Percentiles rank a stretch among this genome's conserved stretches.
These are phyloP conservation scores for Chlamydomonas sphaeroides DNA, from an alignment of 139 green algal species.

Conservation along the genomic window DNA sequence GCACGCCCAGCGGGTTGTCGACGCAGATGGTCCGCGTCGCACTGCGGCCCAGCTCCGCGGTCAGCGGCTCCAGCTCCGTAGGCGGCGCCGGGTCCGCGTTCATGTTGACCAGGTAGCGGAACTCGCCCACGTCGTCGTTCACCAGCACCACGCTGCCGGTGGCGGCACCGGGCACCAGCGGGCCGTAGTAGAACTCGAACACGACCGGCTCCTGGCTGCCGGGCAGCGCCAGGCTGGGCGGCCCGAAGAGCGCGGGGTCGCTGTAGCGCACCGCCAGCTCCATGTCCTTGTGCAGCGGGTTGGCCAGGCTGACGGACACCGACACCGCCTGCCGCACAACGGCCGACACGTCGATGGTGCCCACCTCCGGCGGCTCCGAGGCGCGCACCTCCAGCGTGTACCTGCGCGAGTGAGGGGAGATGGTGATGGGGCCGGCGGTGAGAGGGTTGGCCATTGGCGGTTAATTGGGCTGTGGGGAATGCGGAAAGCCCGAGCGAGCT, in stretches of 20 bases:
- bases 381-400: constrained; percentile 71
- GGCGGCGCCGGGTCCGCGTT: constrained; percentile 48
- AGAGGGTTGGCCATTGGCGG: no score
- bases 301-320: constrained; percentile 44
- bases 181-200: constrained; percentile 72
- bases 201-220: not conserved
- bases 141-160: constrained; percentile 60
- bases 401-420: constrained; percentile 25
- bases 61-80: constrained; percentile 46
- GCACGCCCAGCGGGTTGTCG: constrained; percentile 62
- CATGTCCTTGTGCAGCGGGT: constrained; percentile 60
- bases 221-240: constrained; percentile 44
- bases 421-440: no score
- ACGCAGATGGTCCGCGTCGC: constrained; percentile 40
- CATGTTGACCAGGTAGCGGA: constrained; percentile 69
- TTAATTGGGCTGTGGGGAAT: no score
- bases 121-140: constrained; percentile 72
- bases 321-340: constrained; percentile 57
- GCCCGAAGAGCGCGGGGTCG: constrained; percentile 55
- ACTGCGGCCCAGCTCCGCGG: constrained; percentile 55
- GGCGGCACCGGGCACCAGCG: constrained; percentile 51
- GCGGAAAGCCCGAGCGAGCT: no score
- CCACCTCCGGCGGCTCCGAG: constrained; percentile 64
- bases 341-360: constrained; percentile 60
- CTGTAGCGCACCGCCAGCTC: constrained; percentile 57